Conservation (phyloP, 345 rosid genomes). For the Citrus sp. region DNA sequence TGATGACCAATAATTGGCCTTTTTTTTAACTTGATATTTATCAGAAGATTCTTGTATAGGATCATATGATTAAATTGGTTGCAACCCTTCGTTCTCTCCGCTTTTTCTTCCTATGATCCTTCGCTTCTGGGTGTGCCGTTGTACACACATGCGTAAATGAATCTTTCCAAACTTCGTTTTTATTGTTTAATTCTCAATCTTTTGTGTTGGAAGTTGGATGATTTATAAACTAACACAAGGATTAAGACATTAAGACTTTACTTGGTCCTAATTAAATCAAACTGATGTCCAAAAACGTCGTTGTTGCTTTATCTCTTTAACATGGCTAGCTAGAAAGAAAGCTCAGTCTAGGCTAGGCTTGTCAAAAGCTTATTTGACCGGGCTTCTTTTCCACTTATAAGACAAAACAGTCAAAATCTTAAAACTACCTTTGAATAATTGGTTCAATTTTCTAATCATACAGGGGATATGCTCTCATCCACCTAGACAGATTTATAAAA, state of each 20-base stretch:
- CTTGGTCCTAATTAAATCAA: not conserved
- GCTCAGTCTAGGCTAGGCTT: not conserved
- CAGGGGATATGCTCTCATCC: not conserved
- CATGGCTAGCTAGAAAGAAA: not conserved
- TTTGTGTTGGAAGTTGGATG: not conserved
- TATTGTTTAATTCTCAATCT: not conserved
- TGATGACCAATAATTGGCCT: not conserved
- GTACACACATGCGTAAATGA: not conserved
- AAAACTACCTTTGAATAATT: not conserved
- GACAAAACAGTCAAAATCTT: conserved; percentile 7
- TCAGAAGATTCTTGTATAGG: not conserved
- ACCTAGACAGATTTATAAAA: not conserved
- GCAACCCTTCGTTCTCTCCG: not conserved
- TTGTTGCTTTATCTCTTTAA: not conserved
- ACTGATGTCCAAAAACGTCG: not conserved
- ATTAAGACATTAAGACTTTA: too few species aligned
- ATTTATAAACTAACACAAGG: not conserved
- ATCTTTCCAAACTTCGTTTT: not conserved
- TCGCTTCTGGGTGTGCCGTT: not conserved
- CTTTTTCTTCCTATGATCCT: conserved; percentile 15
- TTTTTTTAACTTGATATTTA: not conserved
- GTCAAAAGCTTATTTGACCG: conserved; percentile 4
- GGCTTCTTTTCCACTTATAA: not conserved
- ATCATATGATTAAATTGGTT: conserved; percentile 12
- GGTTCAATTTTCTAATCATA: not conserved